These are phyloP conservation scores for Scedosporium minutisporum DNA, from an alignment of 2,329 filamentous ascomycete species.

Conservation along the genomic window DNA sequence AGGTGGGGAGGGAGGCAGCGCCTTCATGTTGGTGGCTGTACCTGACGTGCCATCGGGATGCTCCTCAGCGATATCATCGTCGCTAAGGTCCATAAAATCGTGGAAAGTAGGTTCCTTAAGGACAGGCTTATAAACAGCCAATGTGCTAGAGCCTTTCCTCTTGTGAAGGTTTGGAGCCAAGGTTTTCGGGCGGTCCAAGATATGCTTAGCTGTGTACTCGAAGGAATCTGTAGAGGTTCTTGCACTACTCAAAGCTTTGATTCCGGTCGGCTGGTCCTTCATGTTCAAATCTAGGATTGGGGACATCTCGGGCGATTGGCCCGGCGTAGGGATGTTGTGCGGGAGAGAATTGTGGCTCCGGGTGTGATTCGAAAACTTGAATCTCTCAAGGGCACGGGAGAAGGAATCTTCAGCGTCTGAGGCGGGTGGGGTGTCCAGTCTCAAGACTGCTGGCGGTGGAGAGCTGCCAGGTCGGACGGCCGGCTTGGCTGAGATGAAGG, in stretches of 20 bases:
- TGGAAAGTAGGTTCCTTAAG: slow-evolving; percentile 42
- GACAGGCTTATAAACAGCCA: slow-evolving; percentile 12
- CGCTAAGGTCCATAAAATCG: slow-evolving; percentile 44
- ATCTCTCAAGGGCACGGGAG: slow-evolving; percentile 10
- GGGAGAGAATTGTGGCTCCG: slow-evolving; percentile 10
- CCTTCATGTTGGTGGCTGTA: not conserved
- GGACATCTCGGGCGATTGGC: slow-evolving; percentile 23
- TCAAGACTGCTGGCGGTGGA: slow-evolving; percentile 11
- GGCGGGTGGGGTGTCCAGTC: slow-evolving; percentile 21
- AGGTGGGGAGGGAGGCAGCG: slow-evolving; percentile 4
- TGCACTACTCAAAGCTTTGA: not conserved
- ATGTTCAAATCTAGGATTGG: slow-evolving; percentile 17
- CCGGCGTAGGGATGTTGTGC: slow-evolving; percentile 20
- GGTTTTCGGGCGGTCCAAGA: not conserved
- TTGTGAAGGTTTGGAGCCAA: not conserved
- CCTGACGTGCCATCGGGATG: slow-evolving; percentile 6
- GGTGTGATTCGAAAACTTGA: slow-evolving; percentile 17
- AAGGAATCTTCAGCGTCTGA: slow-evolving; percentile 15
- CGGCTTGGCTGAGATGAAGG: not conserved
- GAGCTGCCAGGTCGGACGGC: not conserved
- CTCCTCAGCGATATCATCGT: slow-evolving; percentile 48
- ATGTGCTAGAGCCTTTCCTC: not conserved
- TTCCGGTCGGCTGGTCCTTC: slow-evolving; percentile 8
- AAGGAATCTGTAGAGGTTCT: not conserved
- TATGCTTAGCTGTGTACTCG: not conserved